A percentile compares a stretch with the other conserved stretches of the same genome.
phyloP scores from a whole-genome alignment of 257 asterid genomes.

The Fraxinus excelsior region DNA sequence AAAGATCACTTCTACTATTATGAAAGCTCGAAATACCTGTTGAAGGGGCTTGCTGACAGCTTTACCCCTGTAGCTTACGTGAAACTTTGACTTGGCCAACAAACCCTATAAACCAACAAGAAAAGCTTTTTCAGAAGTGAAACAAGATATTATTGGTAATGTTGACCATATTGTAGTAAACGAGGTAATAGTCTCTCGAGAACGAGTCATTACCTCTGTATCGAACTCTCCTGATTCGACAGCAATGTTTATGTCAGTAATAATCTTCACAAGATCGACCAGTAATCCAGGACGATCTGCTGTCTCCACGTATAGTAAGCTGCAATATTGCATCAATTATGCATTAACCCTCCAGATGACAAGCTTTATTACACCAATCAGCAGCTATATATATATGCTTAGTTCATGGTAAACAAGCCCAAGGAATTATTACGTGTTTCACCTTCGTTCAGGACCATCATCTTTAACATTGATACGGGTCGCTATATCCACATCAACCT shows the following conservation, averaged over 20 bases:
- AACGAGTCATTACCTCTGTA: constrained; percentile 60
- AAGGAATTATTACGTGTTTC: constrained; percentile 1
- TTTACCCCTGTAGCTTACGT: constrained; percentile 85
- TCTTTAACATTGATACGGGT: constrained; percentile 65
- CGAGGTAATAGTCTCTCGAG: background rate
- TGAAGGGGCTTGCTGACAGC: constrained; percentile 90
- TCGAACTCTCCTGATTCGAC: constrained; percentile 94
- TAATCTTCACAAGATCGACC: constrained; percentile 88
- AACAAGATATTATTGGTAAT: background rate
- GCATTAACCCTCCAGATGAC: background rate
- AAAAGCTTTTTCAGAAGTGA: background rate
- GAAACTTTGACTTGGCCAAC: constrained; percentile 95
- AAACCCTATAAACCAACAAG: constrained; percentile 58
- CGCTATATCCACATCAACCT: constrained; percentile 81
- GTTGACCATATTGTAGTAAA: background rate
- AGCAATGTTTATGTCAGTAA: constrained; percentile 73
- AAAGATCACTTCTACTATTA: background rate
- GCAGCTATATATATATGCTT: background rate
- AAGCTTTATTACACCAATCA: background rate
- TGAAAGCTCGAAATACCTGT: constrained; percentile 49
- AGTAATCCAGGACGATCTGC: constrained; percentile 94
- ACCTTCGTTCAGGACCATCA: constrained; percentile 73
- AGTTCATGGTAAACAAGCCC: background rate
- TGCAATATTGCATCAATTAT: constrained; percentile 39
- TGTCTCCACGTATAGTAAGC: constrained; percentile 81